These are phyloP conservation scores for Penicillium paradoxum DNA, from an alignment of 495 filamentous ascomycete genomes.

Conservation along the genomic window DNA sequence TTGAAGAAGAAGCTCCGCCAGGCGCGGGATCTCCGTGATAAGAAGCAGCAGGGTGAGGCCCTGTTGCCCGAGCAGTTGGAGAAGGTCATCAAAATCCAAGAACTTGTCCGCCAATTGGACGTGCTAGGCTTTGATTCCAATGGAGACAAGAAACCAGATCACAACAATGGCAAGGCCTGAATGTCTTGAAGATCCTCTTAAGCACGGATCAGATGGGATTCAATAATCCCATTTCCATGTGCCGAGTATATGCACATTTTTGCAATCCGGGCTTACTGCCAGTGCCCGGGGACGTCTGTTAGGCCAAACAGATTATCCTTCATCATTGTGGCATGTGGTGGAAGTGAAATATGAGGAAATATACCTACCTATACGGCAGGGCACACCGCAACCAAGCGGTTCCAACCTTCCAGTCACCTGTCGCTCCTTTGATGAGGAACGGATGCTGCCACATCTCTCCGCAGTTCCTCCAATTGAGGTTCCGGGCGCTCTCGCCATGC, in stretches of 20 bases:
- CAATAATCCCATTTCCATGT: neutral
- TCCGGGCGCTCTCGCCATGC: neutral
- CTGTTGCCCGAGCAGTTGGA: conserved; percentile 93
- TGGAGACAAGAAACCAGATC: conserved; percentile 44
- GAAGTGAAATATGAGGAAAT: neutral
- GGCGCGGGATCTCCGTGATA: conserved; percentile 81
- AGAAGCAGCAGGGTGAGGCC: conserved; percentile 79
- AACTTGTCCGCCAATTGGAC: conserved; percentile 85
- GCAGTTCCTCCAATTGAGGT: neutral
- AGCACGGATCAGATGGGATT: neutral
- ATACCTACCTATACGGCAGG: neutral
- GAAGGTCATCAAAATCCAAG: conserved; percentile 95
- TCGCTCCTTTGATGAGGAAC: neutral
- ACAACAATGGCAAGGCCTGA: conserved; percentile 14
- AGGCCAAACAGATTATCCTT: neutral
- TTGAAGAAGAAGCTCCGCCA: conserved; percentile 96
- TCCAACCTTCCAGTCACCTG: neutral
- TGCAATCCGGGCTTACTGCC: neutral
- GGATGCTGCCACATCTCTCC: neutral
- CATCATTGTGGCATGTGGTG: neutral
- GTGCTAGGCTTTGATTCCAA: conserved; percentile 74
- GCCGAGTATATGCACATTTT: neutral
- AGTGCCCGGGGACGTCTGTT: neutral
- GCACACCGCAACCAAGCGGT: neutral
- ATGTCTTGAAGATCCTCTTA: neutral